Base-by-base conservation (phyloP, 192 early-diverging fungal genomes). In the Entomortierella beljakovae region DNA sequence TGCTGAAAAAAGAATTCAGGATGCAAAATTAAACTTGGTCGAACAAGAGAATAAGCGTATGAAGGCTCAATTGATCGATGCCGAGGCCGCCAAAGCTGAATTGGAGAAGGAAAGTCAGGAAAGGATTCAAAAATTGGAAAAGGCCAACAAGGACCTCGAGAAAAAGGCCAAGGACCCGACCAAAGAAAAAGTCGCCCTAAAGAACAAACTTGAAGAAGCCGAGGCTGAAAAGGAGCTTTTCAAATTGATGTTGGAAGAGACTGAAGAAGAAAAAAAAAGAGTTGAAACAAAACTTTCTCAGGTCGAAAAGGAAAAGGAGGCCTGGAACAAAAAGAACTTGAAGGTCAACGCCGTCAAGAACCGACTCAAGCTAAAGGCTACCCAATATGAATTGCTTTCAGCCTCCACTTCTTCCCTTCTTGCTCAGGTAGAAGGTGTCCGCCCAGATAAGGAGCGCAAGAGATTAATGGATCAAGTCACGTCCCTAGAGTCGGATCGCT, bases 211-310 rank as follows among this genome's bases (percentile, higher is more conserved):
- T 3, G 71, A 74, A 28, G 71, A 74, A 54, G n/a, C 71, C 11
- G 63, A 74, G 63, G 71, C 71, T 13, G 71, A 74, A 28, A 65
- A 66, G 57, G 71, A 74, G 31, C 35, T 74, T 29, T 74, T 74
- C 71, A 74, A 74, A 58, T 29, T 74, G 57, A 74, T 74, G 71
- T 35, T 74, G 34, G 71, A 74, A 18, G 71, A 74, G 50, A 74
- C 71, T 15, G 71, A 74, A 33, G 40, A 38, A 23, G 71, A 74
- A 38, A 74, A 74, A 57, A 74, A 74, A 42, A 56, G 71, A 34
- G 50, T 74, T 40, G 71, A 74, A 57, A 2, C 61, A 25, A 74
- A 61, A 40, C n/a, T 66, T 20, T 26, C 56, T 0, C 66, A 69
- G 31, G n/a, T 50, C 6, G 74, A 79, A 40, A 67, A 61, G 34